These are phyloP conservation scores for Phytopythium delawarense DNA, from an alignment of 352 stramenopile species.

Conservation along the genomic window DNA sequence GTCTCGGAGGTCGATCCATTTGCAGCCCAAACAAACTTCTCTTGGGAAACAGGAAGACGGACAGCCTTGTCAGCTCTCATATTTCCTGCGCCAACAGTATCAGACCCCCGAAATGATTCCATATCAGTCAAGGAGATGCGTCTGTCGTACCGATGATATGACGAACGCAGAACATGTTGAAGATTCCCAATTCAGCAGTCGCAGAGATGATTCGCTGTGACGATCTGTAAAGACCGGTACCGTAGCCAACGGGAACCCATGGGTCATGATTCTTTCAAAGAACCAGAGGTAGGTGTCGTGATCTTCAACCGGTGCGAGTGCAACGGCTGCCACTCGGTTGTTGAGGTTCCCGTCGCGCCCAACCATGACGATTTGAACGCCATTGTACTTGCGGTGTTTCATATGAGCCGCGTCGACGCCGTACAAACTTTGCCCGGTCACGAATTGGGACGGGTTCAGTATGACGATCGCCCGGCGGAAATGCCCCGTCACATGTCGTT, in stretches of 20 bases:
- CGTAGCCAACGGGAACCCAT: constrained; percentile 10
- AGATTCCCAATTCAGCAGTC: constrained; percentile 1
- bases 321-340: constrained; percentile 13
- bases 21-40: constrained; percentile 11
- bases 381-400: constrained; percentile 25
- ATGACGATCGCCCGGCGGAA: constrained; percentile 13
- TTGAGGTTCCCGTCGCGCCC: constrained; percentile 18
- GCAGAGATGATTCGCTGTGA: constrained; percentile 10
- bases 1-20: constrained; percentile 4
- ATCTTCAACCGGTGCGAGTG: constrained; percentile 6
- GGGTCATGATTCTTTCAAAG: constrained; percentile 5
- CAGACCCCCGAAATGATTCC: constrained; percentile 1
- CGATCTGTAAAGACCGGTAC: constrained; percentile 17
- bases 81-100: constrained; percentile 11
- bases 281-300: constrained; percentile 19
- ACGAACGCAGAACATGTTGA: constrained; percentile 17
- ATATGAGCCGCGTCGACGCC: constrained; percentile 20
- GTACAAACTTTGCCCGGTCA: constrained; percentile 6
- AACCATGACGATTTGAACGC: constrained; percentile 16
- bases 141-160: constrained; percentile 8
- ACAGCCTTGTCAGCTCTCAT: constrained; percentile 3
- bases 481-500: not conserved
- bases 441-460: constrained; percentile 9
- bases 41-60: constrained; percentile 8
- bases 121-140: not conserved